phyloP scores from a whole-genome alignment of 257 asterid genomes.

The Cynanchum wilfordii region DNA sequence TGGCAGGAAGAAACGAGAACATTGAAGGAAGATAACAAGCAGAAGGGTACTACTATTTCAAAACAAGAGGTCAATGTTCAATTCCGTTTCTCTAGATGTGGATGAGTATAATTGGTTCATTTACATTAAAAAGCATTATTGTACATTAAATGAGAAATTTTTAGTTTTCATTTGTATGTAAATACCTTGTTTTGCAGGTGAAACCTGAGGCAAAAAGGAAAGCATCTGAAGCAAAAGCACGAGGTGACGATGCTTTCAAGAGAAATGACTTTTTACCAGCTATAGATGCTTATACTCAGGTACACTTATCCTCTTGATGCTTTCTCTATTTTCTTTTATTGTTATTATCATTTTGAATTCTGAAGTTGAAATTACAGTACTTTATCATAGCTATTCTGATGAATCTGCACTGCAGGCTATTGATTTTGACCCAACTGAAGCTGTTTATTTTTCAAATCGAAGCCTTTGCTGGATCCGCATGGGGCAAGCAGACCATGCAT shows the following conservation, averaged over 20 bases:
- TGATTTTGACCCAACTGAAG: conserved; percentile 83
- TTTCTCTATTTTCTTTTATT: background rate
- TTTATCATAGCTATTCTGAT: conserved; percentile 9
- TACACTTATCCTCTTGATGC: conserved; percentile 12
- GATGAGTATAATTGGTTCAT: background rate
- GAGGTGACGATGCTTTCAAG: conserved; percentile 78
- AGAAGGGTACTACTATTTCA: conserved; percentile 29
- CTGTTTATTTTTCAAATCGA: conserved; percentile 76
- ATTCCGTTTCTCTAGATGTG: no score
- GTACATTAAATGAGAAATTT: background rate
- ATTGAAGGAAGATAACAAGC: conserved; percentile 32
- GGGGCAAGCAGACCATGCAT: conserved; percentile 88
- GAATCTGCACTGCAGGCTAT: conserved; percentile 69
- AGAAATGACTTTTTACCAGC: conserved; percentile 61
- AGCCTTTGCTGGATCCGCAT: conserved; percentile 86
- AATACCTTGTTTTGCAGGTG: conserved; percentile 41
- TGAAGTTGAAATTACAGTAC: background rate
- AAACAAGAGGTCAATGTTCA: conserved; percentile 53
- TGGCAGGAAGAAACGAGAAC: conserved; percentile 47
- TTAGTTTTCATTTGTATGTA: background rate
- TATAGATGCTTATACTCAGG: conserved; percentile 94
- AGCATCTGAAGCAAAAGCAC: conserved; percentile 86
- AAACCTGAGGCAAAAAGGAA: conserved; percentile 70
- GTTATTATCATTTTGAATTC: background rate
- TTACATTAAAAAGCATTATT: background rate